phyloP scores from a whole-genome alignment of 495 filamentous ascomycete species.

The Aspergillus leporis region DNA sequence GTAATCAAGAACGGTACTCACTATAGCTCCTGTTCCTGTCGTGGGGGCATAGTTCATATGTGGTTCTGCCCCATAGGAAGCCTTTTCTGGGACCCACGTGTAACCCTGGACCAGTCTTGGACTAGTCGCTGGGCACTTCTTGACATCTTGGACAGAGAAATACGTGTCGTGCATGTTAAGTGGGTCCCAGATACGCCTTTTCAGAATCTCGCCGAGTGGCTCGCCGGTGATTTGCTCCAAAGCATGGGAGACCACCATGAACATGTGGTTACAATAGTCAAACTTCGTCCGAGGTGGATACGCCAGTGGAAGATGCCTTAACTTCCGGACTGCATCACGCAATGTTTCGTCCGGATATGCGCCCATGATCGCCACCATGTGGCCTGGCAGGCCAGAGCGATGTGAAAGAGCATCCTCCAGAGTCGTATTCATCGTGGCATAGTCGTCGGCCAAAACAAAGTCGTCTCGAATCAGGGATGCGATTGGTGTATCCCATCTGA shows the following conservation, averaged over 20 bases:
- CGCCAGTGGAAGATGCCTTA: conserved; percentile 41
- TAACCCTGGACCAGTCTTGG: conserved; percentile 22
- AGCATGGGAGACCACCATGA: conserved; percentile 40
- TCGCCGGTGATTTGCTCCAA: conserved; percentile 43
- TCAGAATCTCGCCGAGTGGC: conserved; percentile 39
- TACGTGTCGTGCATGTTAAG: conserved; percentile 46
- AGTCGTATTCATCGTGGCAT: conserved; percentile 43
- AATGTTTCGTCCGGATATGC: conserved; percentile 8
- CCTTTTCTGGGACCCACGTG: conserved; percentile 12
- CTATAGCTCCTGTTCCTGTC: conserved; percentile 50
- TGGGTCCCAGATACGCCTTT: conserved; percentile 46
- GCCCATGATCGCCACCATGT: conserved; percentile 20
- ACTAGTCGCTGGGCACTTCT: conserved; percentile 4
- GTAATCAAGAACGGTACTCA: conserved; percentile 55
- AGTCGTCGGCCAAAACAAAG: conserved; percentile 50
- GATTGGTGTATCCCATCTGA: conserved; percentile 53
- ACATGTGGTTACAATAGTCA: conserved; percentile 56
- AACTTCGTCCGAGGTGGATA: conserved; percentile 36
- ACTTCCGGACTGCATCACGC: conserved; percentile 27
- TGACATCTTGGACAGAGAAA: conserved; percentile 29
- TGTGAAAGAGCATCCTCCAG: conserved; percentile 54
- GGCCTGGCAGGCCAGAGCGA: conserved; percentile 47
- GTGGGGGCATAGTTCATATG: conserved; percentile 31
- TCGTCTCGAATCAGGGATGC: conserved; percentile 50
- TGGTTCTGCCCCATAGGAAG: conserved; percentile 14